Percentiles rank a stretch among this genome's conserved stretches.
Conservation (phyloP, 1,139 yeast genomes). For the Candida sanyaensis region DNA sequence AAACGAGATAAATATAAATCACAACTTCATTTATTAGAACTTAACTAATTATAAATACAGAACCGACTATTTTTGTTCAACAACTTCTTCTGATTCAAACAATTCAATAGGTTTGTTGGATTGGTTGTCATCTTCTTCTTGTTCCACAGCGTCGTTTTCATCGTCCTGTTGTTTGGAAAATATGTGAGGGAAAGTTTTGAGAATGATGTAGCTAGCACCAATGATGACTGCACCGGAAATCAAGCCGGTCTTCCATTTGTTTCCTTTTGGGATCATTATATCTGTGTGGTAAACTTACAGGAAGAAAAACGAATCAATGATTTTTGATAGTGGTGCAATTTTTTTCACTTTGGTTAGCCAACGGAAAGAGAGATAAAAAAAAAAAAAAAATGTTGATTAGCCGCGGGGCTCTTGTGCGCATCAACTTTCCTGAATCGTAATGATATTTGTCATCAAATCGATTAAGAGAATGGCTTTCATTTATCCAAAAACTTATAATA, state of each 20-base stretch:
- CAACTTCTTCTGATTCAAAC: slow-evolving; percentile 11
- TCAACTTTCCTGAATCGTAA: too few species aligned
- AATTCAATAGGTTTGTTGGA: slow-evolving; percentile 27
- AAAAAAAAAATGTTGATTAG: too few species aligned
- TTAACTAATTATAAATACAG: too few species aligned
- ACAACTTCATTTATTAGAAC: too few species aligned
- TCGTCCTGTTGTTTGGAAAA: slow-evolving; percentile 8
- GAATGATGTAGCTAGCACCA: slow-evolving; percentile 46
- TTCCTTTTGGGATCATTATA: slow-evolving; percentile 3
- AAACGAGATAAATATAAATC: too few species aligned
- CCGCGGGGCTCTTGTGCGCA: too few species aligned
- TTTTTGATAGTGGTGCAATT: slow-evolving; percentile 4
- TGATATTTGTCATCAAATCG: too few species aligned
- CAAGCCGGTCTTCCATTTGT: slow-evolving; percentile 19
- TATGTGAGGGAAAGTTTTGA: slow-evolving; percentile 55
- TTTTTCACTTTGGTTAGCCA: background rate
- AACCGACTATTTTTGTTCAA: background rate
- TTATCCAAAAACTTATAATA: background rate
- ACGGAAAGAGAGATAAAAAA: too few species aligned
- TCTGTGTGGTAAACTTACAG: background rate
- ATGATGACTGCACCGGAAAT: slow-evolving; percentile 43
- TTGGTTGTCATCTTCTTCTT: slow-evolving; percentile 21
- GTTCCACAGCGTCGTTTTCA: slow-evolving; percentile 14
- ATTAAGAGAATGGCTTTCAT: too few species aligned
- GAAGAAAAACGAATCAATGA: background rate